Base-by-base conservation (phyloP, 495 filamentous ascomycete species). In the Amorphotheca resinae region DNA sequence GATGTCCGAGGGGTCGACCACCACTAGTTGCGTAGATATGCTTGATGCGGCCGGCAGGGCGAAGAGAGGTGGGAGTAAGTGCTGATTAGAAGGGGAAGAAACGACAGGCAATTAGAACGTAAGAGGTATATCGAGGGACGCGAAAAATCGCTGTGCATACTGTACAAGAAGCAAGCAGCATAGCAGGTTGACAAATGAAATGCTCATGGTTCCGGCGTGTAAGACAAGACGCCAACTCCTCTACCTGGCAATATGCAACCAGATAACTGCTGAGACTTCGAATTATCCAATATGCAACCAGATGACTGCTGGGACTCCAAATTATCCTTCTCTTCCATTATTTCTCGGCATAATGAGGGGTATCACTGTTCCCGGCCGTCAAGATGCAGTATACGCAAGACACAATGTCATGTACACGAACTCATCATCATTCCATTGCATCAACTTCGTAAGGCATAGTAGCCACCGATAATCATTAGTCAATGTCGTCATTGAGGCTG, bases 211-310 rank as follows among this genome's bases (percentile, higher is more conserved):
- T 48, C 44, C 44, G 17, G 22, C 46, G 35, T 37, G 28, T 43
- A 40, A 33, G n/a, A 37, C 17, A 11, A 15, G 45, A 54, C 52
- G 52, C 52, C 52, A 52, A 55, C 48, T 46, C 49, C 48, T 51
- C 48, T 51, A 51, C 49, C 49, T 46, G 47, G 41, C 37, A 18
- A 7, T 11, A 44, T 42, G 41, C 44, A 44, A 43, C 41, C 44
- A 52, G 48, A 50, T 45, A 52, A 36, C 36, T 55, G 33, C 49
- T 39, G 42, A 48, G 46, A 38, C 15, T 28, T 48, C 49, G 50
- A 55, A 54, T 51, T 53, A 56, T 59, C 56, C 37, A 18, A 7
- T 11, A 44, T 42, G 41, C 44, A 44, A 43, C 41, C 44, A 52
- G 48, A 50, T 45, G 50, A 36, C 36, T 55, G 33, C 49, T 39